Evolutionary conservation across 148 eudicot genomes (phyloP), one percentile per base, ranked within the genome.

Genomic region (Rheum nobile): DNA sequence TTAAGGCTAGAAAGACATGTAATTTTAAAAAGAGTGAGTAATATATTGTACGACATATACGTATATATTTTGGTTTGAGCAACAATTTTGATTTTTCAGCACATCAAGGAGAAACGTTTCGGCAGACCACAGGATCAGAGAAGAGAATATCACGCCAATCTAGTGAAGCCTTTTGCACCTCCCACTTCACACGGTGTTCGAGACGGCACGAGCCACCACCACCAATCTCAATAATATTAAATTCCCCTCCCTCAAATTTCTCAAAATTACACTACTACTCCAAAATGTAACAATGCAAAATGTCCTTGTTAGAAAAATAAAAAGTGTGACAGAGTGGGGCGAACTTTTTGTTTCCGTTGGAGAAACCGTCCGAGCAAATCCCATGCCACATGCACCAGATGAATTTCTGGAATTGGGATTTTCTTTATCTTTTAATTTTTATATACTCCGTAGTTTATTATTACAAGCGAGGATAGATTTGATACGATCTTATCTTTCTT

Each of bases 121-220:
- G n/a, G 28, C 31, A 55, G 63, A 17, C 54, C n/a, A 16, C 2
- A 4, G 1, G n/a, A 16, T 48, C 54, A 48, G 29, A 24, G 29
- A 22, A 55, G 70, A 65, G 70, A 65, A 65, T 65, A 65, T 65
- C 70, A 65, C 70, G 70, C 70, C 70, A 65, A 31, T 65, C 41
- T 34, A 65, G 70, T 34, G 41, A 65, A 31, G 34, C 1, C 68
- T 61, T 31, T 31, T 31, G 35, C 68, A 28, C 59, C 2, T 37
- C 28, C 68, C 69, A 63, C 38, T 32, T 32, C 70, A 16, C 70
- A 65, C 70, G n/a, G 7, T 65, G 22, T 65, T 65, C 70, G 70
- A 65, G 70, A 65, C 41, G 21, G 39, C 70, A 65, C 70, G 70
- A 65, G 39, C 70, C 70, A 65, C 70, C 70, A 6, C 37, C 69